Conservation (phyloP, 2,329 filamentous ascomycete genomes). For the Aspergillus sp. region DNA sequence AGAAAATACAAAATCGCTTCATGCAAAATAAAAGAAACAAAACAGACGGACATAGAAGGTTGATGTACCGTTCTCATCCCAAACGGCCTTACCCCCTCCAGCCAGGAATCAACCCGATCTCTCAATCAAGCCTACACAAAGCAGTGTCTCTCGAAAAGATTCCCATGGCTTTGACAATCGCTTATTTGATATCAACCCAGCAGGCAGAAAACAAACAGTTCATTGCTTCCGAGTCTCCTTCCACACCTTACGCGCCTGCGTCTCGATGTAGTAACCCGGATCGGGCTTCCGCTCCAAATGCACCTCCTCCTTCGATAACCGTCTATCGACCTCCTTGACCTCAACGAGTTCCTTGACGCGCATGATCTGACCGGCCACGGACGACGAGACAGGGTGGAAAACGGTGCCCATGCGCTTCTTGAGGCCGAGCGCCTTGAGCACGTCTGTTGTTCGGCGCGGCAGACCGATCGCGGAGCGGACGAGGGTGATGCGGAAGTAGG, state of each 20-base stretch:
- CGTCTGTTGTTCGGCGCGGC: constrained; percentile 73
- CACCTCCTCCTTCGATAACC: constrained; percentile 66
- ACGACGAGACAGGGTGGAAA: constrained; percentile 79
- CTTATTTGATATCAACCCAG: too few relatives aligned
- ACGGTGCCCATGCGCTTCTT: constrained; percentile 82
- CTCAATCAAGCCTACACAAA: too few relatives aligned
- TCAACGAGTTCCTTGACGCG: constrained; percentile 89
- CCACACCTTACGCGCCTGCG: constrained; percentile 32
- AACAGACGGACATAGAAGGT: background rate
- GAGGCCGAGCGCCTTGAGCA: constrained; percentile 81
- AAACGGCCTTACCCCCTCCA: background rate
- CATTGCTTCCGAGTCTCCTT: constrained; percentile 11
- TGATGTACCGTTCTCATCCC: background rate
- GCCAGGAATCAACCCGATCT: background rate
- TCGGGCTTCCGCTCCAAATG: constrained; percentile 72
- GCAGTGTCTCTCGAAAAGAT: too few relatives aligned
- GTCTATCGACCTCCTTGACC: constrained; percentile 71
- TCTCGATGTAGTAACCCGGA: constrained; percentile 78
- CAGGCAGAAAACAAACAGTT: background rate
- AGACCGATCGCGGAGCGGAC: constrained; percentile 88
- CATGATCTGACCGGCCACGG: constrained; percentile 87
- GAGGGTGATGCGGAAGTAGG: constrained; percentile 81
- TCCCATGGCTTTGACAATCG: too few relatives aligned
- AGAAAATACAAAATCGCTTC: constrained; percentile 14
- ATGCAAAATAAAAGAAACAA: constrained; percentile 13